Evolutionary conservation across 1,284 basidiomycete species (phyloP).

Genomic region (Moesziomyces aphidis): DNA sequence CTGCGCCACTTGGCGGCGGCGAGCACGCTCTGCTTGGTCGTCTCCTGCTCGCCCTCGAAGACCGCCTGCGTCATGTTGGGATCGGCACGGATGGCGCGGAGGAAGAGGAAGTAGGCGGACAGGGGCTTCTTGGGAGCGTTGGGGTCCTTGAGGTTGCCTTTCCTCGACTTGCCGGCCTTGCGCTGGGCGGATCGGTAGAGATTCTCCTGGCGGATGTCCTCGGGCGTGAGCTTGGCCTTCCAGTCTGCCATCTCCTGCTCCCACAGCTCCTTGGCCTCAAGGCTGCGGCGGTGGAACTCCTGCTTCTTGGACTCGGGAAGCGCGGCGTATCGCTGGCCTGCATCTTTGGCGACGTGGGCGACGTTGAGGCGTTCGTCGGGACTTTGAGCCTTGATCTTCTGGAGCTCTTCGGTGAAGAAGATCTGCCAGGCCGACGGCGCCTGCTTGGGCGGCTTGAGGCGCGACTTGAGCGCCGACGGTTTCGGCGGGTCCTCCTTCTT

Average conservation of each 20-base stretch:
- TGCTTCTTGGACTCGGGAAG: conserved; percentile 82
- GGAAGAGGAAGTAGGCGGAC: conserved; percentile 93
- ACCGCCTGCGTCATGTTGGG: conserved; percentile 73
- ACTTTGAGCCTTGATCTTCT: conserved; percentile 76
- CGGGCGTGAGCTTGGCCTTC: conserved; percentile 89
- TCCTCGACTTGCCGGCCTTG: conserved; percentile 90
- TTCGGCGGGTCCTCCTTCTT: conserved; percentile 61
- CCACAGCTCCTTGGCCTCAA: conserved; percentile 81
- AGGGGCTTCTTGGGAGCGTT: conserved; percentile 96
- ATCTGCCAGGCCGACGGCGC: conserved; percentile 96
- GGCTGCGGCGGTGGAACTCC: conserved; percentile 72
- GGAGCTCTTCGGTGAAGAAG: conserved; percentile 95
- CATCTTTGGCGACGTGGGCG: conserved; percentile 93
- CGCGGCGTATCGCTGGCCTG: conserved; percentile 87
- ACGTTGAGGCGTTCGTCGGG: conserved; percentile 82
- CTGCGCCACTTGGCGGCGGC: conserved; percentile 92
- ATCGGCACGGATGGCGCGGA: conserved; percentile 72
- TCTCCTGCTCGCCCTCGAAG: conserved; percentile 92
- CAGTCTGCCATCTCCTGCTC: conserved; percentile 85
- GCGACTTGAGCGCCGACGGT: conserved; percentile 69
- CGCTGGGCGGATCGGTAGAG: conserved; percentile 88
- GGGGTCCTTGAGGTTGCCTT: conserved; percentile 95
- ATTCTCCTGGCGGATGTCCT: conserved; percentile 95
- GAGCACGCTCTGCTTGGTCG: conserved; percentile 92
- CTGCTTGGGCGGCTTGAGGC: conserved; percentile 86